Percentiles rank a stretch among this genome's conserved stretches.
Conservation (phyloP, 1,284 basidiomycete species). For the Rhizopogon parksii region DNA sequence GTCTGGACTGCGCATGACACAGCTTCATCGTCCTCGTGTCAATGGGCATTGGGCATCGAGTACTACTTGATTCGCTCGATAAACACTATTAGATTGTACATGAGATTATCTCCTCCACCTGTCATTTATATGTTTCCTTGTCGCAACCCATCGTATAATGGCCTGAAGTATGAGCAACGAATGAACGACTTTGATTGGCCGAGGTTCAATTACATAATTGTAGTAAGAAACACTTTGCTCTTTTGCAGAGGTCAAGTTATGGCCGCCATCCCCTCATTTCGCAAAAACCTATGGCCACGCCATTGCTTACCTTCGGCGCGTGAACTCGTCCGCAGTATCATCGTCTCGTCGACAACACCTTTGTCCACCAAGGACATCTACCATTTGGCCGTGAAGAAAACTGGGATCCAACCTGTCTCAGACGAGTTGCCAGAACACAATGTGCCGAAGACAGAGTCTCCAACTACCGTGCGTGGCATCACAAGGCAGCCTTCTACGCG, state of each 20-base stretch:
- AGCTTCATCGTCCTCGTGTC: not conserved
- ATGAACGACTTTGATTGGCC: no score
- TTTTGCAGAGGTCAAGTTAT: constrained; percentile 26
- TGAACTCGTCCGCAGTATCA: constrained; percentile 16
- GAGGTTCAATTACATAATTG: no score
- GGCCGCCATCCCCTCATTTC: constrained; percentile 17
- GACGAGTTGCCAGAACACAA: not conserved
- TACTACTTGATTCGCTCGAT: no score
- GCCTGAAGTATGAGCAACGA: no score
- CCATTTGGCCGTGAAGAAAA: constrained; percentile 12
- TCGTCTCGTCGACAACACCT: constrained; percentile 18
- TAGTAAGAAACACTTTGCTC: not conserved
- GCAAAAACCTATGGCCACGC: constrained; percentile 18
- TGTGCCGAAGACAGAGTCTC: no score
- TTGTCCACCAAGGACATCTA: constrained; percentile 27
- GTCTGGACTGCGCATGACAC: not conserved
- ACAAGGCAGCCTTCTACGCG: not conserved
- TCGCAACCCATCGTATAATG: no score
- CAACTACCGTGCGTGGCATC: not conserved
- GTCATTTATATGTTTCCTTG: no score
- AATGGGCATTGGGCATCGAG: not conserved
- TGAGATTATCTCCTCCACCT: no score
- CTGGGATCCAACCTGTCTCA: not conserved
- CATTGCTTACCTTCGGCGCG: constrained; percentile 22
- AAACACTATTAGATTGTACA: no score